phyloP scores from a whole-genome alignment of 2,329 filamentous ascomycete species.

The Fusarium subtropicale region DNA sequence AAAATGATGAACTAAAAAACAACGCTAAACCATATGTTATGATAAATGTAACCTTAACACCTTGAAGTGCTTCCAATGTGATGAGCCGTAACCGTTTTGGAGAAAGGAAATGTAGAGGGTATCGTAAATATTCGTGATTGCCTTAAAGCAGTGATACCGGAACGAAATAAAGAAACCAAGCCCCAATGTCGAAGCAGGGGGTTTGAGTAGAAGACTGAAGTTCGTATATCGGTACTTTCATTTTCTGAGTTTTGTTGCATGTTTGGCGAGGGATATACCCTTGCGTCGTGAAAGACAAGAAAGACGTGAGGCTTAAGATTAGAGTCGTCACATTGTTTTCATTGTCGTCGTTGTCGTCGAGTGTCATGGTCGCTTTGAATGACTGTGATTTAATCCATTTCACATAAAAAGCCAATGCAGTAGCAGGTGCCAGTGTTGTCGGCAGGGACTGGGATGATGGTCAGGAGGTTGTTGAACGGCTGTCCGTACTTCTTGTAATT shows the following conservation, averaged over 20 bases:
- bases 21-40: conserved; percentile 17
- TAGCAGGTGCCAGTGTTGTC: conserved; percentile 74
- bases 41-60: conserved; percentile 30
- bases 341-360: neutral
- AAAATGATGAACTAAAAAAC: neutral
- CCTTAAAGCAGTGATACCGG: conserved; percentile 30
- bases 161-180: neutral
- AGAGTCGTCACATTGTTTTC: neutral
- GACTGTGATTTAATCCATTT: conserved; percentile 58
- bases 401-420: conserved; percentile 85
- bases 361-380: neutral
- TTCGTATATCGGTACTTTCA: neutral
- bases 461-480: conserved; percentile 82
- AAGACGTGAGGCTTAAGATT: neutral
- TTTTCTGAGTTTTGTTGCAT: neutral
- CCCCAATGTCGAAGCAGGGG: neutral
- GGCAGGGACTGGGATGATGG: conserved; percentile 84
- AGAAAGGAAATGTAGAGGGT: conserved; percentile 21
- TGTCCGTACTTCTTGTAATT: conserved; percentile 87
- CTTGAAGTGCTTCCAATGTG: conserved; percentile 32
- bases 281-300: neutral
- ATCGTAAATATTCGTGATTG: conserved; percentile 40
- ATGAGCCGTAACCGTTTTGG: conserved; percentile 2
- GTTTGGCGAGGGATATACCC: neutral
- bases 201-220: neutral